Conservation (phyloP, 2,329 filamentous ascomycete genomes). For the Phyllosticta paracitricarpa region DNA sequence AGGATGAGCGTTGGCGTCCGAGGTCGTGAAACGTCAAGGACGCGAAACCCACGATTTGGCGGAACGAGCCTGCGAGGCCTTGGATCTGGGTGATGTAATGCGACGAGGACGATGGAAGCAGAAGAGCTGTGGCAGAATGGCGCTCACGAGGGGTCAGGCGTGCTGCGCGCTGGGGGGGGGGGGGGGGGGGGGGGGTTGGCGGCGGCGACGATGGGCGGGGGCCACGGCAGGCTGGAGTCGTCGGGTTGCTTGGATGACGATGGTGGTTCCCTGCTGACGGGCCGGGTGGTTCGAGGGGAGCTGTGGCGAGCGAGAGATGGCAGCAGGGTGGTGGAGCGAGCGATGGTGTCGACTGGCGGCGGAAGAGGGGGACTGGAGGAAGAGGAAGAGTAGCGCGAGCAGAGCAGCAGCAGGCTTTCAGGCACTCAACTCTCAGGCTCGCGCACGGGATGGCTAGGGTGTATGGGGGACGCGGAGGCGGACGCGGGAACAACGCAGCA, state of each 20-base stretch:
- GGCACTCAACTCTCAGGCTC: neutral
- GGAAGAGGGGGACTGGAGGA: neutral
- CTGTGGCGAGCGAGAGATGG: neutral
- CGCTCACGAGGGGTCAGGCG: conserved; percentile 6
- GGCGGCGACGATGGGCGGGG: conserved; percentile 9
- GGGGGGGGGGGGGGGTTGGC: too few relatives aligned
- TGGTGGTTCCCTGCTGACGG: neutral
- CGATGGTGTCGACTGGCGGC: neutral
- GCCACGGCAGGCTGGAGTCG: neutral
- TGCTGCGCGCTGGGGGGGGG: neutral
- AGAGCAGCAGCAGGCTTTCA: neutral
- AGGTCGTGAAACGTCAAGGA: conserved; percentile 10
- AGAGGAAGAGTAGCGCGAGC: neutral
- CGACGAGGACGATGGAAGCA: conserved; percentile 8
- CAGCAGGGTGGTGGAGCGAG: neutral
- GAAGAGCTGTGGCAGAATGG: neutral
- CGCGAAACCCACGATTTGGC: conserved; percentile 9
- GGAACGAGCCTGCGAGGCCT: neutral
- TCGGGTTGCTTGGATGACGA: neutral
- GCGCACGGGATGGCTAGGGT: neutral
- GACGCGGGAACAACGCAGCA: too few relatives aligned
- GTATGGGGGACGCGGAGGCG: too few relatives aligned
- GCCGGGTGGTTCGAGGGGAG: neutral
- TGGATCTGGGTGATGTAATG: conserved; percentile 9
- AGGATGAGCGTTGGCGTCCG: conserved; percentile 10